These are phyloP conservation scores for Chamaenerion angustifolium DNA, from an alignment of 345 rosid species.

Conservation along the genomic window DNA sequence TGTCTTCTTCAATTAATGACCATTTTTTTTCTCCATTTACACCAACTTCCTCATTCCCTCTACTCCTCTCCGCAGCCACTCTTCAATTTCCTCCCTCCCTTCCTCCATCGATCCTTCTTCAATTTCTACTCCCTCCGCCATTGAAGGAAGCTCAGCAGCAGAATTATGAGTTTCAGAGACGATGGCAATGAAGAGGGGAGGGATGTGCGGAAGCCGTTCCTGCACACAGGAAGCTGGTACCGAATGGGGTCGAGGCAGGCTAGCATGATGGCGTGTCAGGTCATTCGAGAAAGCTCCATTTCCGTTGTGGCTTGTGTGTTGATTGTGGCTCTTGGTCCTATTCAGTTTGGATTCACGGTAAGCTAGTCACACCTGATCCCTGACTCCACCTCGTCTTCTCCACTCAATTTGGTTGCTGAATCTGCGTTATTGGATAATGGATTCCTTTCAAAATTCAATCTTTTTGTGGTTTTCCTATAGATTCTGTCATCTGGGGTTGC, in stretches of 20 bases:
- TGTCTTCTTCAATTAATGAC: too few relatives aligned
- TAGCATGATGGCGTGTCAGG: conserved; percentile 76
- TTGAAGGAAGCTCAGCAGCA: neutral
- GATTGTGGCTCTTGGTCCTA: conserved; percentile 97
- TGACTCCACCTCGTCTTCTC: too few relatives aligned
- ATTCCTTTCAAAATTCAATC: conserved; percentile 1
- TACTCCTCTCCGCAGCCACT: too few relatives aligned
- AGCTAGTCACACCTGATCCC: too few relatives aligned
- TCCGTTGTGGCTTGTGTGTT: conserved; percentile 90
- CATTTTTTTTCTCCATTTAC: too few relatives aligned
- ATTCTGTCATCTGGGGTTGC: too few relatives aligned
- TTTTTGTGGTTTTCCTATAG: neutral
- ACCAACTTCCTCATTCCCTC: too few relatives aligned
- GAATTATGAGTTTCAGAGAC: conserved; percentile 90
- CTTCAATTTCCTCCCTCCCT: too few relatives aligned
- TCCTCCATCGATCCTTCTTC: too few relatives aligned
- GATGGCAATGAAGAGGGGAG: conserved; percentile 60
- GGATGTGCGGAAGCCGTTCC: conserved; percentile 75
- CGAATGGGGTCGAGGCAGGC: conserved; percentile 90
- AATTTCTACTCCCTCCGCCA: too few relatives aligned
- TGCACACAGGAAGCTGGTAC: conserved; percentile 96
- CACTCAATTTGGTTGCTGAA: too few relatives aligned
- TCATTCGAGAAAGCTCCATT: conserved; percentile 66
- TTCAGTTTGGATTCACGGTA: conserved; percentile 97
- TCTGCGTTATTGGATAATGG: conserved; percentile 1